Evolutionary conservation across 441 rosid genomes (phyloP).

Genomic region (Pelargonium fulgidum): DNA sequence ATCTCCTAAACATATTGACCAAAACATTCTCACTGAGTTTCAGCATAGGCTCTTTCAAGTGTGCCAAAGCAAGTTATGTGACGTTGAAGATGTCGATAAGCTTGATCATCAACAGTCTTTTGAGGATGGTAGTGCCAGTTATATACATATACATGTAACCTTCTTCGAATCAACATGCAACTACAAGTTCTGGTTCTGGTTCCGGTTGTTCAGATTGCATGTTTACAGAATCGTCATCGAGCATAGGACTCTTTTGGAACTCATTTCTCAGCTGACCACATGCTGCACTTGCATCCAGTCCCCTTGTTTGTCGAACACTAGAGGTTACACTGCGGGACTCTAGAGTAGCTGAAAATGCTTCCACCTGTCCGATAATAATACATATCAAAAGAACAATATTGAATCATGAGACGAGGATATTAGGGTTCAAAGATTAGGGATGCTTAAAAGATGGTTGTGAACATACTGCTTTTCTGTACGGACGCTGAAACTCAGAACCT

Average conservation of each 20-base stretch:
- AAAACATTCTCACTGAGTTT: too few relatives aligned
- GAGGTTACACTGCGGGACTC: conserved; percentile 73
- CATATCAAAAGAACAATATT: neutral
- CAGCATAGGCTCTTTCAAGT: too few relatives aligned
- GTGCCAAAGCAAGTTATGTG: too few relatives aligned
- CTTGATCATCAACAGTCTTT: too few relatives aligned
- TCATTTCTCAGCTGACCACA: conserved; percentile 94
- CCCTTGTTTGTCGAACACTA: conserved; percentile 75
- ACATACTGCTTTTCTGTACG: conserved; percentile 67
- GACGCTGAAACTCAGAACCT: conserved; percentile 76
- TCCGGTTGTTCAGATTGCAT: conserved; percentile 17
- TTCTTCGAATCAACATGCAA: conserved; percentile 34
- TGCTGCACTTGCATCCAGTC: conserved; percentile 91
- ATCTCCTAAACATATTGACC: too few relatives aligned
- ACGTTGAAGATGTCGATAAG: too few relatives aligned
- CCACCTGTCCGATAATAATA: conserved; percentile 31
- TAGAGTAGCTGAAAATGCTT: conserved; percentile 58
- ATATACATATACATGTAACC: too few relatives aligned
- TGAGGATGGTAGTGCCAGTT: too few relatives aligned
- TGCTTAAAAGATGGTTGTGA: conserved; percentile 1
- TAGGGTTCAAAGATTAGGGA: neutral
- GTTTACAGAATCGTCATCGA: conserved; percentile 29
- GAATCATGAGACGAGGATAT: too few relatives aligned
- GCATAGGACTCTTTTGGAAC: conserved; percentile 76
- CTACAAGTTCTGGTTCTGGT: conserved; percentile 34